These are phyloP conservation scores for Orbilia blumenaviensis DNA, from an alignment of 2,329 filamentous ascomycete species.

Conservation along the genomic window DNA sequence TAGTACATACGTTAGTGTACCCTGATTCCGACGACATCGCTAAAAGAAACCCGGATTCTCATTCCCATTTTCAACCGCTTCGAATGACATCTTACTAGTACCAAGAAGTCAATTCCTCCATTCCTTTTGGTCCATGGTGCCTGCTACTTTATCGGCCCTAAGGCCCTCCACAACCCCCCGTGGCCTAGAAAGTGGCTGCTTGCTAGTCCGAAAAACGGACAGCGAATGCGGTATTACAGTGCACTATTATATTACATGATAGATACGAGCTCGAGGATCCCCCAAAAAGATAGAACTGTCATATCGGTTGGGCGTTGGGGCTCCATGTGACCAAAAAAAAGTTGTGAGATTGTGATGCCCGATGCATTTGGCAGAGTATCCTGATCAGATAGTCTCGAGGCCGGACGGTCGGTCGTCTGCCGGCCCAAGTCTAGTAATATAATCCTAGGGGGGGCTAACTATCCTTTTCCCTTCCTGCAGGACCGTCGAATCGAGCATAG, in stretches of 20 bases:
- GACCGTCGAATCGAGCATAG: constrained; percentile 11
- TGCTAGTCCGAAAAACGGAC: constrained; percentile 1
- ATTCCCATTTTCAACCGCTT: constrained; percentile 7
- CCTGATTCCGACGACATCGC: constrained; percentile 15
- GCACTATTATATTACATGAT: background rate
- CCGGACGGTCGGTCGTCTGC: background rate
- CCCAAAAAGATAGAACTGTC: background rate
- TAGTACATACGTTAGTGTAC: background rate
- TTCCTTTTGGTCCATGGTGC: too few species aligned
- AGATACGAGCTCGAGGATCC: background rate
- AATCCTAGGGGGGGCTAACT: background rate
- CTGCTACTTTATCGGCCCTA: too few species aligned
- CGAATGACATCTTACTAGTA: too few species aligned
- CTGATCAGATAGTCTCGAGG: constrained; percentile 14
- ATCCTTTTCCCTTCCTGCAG: background rate
- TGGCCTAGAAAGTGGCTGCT: background rate
- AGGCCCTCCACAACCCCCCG: too few species aligned
- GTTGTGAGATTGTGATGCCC: background rate
- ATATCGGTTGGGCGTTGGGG: background rate
- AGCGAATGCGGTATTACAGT: constrained; percentile 7
- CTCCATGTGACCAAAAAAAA: background rate
- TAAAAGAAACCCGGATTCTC: constrained; percentile 6
- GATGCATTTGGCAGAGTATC: constrained; percentile 6
- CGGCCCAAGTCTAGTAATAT: background rate
- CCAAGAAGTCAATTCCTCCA: too few species aligned